Conservation (phyloP, 768 basidiomycete genomes). For the Boletus tylopilopsis region DNA sequence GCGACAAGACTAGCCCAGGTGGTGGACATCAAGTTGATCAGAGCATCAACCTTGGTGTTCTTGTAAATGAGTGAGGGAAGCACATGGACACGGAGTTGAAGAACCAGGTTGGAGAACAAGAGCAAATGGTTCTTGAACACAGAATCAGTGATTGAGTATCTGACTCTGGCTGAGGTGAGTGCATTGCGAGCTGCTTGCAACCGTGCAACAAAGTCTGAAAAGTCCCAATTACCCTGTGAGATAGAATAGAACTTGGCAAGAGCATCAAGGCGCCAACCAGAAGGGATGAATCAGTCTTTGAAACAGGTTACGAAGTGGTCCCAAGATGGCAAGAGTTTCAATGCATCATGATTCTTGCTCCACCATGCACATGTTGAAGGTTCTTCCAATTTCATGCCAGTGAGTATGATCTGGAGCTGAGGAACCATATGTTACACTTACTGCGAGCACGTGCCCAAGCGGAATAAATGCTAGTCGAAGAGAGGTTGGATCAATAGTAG, state of each 20-base stretch:
- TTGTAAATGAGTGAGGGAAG: not conserved
- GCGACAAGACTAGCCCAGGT: not conserved
- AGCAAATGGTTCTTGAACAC: not conserved
- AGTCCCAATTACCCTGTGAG: not conserved
- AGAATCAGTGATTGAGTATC: not conserved
- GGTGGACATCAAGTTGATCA: not conserved
- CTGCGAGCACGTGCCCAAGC: too few species aligned
- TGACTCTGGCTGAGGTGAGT: not conserved
- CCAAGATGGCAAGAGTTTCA: not conserved
- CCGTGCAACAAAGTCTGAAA: not conserved
- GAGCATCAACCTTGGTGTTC: not conserved
- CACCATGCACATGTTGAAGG: not conserved
- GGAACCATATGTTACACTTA: too few species aligned
- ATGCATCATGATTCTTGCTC: not conserved
- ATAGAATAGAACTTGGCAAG: not conserved
- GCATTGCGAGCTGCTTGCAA: not conserved
- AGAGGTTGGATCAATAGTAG: too few species aligned
- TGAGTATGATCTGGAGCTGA: not conserved
- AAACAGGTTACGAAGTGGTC: not conserved
- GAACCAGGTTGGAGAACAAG: not conserved
- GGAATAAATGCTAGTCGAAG: too few species aligned
- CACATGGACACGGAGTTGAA: not conserved
- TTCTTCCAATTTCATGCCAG: not conserved
- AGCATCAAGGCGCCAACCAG: not conserved
- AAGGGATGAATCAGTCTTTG: not conserved